Conservation (phyloP, 495 filamentous ascomycete genomes). For the Bryoglossum gracile region DNA sequence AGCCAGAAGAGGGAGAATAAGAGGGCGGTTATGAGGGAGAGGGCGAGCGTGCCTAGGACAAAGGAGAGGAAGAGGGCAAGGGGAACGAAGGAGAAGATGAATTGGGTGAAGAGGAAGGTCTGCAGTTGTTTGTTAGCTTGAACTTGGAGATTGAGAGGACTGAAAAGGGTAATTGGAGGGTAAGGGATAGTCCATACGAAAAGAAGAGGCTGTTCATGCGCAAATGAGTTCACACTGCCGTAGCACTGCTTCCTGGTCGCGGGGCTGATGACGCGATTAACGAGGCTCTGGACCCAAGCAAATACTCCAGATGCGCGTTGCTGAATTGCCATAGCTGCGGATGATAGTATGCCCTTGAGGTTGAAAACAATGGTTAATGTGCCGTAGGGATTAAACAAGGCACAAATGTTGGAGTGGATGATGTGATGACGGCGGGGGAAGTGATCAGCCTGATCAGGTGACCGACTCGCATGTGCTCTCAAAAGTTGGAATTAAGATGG, state of each 20-base stretch:
- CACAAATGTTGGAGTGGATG: no score
- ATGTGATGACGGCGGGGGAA: no score
- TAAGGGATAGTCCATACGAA: conserved; percentile 12
- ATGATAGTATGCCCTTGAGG: no score
- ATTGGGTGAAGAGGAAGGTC: conserved; percentile 22
- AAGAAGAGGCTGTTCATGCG: conserved; percentile 21
- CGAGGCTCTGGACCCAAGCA: conserved; percentile 6
- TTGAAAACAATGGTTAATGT: no score
- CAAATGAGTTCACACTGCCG: conserved; percentile 10
- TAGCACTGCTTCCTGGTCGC: conserved; percentile 11
- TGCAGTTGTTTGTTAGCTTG: not conserved
- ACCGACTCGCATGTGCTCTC: no score
- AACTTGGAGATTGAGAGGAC: not conserved
- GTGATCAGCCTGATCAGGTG: no score
- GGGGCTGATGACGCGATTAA: conserved; percentile 16
- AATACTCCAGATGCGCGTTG: conserved; percentile 12
- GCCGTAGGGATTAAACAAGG: no score
- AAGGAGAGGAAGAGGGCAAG: conserved; percentile 55
- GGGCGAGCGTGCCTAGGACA: conserved; percentile 43
- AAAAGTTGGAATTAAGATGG: no score
- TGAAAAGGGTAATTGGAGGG: not conserved
- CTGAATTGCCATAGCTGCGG: conserved; percentile 18
- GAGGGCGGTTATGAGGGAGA: conserved; percentile 47
- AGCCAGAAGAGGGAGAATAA: conserved; percentile 56
- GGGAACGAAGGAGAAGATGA: conserved; percentile 20